Base-by-base conservation (phyloP, 805 yeast genomes). In the Priceomyces fermenticarens region DNA sequence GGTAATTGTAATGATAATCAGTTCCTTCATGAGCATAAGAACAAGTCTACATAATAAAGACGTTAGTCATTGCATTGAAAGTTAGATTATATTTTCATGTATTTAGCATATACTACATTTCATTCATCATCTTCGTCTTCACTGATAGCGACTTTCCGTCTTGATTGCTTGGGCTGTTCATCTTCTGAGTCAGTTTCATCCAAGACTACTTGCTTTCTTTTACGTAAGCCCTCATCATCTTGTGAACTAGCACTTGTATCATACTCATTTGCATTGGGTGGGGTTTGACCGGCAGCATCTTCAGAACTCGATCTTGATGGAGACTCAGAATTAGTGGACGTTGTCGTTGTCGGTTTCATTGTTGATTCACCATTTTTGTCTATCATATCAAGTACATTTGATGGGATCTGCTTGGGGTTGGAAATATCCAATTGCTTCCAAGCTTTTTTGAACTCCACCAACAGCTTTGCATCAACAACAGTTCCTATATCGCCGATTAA, bases 1-100 rank as follows among this genome's bases (percentile, higher is more conserved):
- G 0, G 61, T 81, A 29, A 46, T 75, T 2, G 85, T 91, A 11
- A 85, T 91, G 93, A 47, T 87, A 25, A 67, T 88, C 10, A 85
- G 96, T n/a, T 82, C 95, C 0, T 63, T 75, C 13, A 90, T 85
- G 69, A 86, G 95, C 1, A 70, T 88, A 3, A 44, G 71, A 11
- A 66, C 72, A 30, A 67, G 80, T 17, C 27, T 73, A 10, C 55
- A 60, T 8, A 47, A 43, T 30, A 67, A 60, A 8, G 65, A 61
- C 9, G 74, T 62, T 14, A 77, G 69, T 20, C 83, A 80, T 46
- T 82, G 88, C 58, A 68, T 65, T 31, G 61, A 48, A 17, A 69
- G 62, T 41, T 59, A 54, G 42, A 15, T 20, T 5, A 5, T 20
- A 5, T 20, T 20, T 20, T 20, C 25, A 20, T 20, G 25, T 20